Conservation (phyloP, 1,284 basidiomycete species). For the Mycosarcoma maydis region DNA sequence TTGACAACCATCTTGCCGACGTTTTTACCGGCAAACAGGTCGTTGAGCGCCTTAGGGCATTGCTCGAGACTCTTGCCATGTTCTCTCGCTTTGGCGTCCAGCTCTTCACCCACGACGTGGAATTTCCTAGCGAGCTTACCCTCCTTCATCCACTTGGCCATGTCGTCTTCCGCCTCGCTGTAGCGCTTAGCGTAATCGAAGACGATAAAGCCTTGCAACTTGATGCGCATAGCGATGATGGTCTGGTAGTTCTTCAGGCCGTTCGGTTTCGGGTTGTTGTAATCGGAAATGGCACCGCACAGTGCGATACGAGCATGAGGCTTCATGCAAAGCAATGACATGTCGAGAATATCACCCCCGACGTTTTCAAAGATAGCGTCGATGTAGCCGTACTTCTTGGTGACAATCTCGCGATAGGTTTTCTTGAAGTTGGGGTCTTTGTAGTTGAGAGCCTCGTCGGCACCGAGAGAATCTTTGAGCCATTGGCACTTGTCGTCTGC, state of each 20-base stretch:
- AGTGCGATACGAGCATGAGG: constrained; percentile 80
- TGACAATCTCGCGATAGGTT: constrained; percentile 74
- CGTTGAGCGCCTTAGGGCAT: constrained; percentile 45
- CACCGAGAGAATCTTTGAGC: constrained; percentile 81
- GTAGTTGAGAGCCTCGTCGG: constrained; percentile 86
- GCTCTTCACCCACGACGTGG: constrained; percentile 43
- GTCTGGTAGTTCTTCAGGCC: constrained; percentile 69
- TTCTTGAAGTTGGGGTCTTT: constrained; percentile 74
- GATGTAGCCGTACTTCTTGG: constrained; percentile 64
- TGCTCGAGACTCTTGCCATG: constrained; percentile 26
- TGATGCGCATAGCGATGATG: constrained; percentile 80
- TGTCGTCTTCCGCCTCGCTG: constrained; percentile 63
- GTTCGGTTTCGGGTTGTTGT: constrained; percentile 64
- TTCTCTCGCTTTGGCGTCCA: constrained; percentile 23
- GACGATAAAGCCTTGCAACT: constrained; percentile 77
- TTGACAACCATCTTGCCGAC: constrained; percentile 56
- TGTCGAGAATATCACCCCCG: constrained; percentile 50
- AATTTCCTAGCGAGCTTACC: constrained; percentile 80
- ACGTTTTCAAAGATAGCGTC: constrained; percentile 56
- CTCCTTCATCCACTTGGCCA: constrained; percentile 71
- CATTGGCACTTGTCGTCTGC: constrained; percentile 82
- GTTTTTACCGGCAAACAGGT: constrained; percentile 55
- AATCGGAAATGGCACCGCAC: constrained; percentile 75
- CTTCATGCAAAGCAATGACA: constrained; percentile 72
- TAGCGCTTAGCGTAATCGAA: constrained; percentile 44